Percentiles rank a stretch among this genome's conserved stretches.
Conservation (phyloP, 2,329 filamentous ascomycete genomes). For the Phialocephala subalpina region DNA sequence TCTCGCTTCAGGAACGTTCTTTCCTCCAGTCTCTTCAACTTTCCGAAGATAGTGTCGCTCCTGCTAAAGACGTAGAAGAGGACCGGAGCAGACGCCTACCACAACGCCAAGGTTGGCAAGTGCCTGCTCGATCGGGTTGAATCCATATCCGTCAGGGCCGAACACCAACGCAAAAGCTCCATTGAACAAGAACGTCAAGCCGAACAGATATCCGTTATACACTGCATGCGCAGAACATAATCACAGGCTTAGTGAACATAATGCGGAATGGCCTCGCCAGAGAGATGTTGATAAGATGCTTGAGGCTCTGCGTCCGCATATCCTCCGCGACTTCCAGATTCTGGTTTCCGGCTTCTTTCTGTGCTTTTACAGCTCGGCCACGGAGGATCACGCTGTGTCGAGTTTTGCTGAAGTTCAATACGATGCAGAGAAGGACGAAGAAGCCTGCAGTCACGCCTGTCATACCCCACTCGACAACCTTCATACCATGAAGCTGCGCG, state of each 20-base stretch:
- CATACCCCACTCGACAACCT: neutral
- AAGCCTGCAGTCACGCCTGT: neutral
- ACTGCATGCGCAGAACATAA: neutral
- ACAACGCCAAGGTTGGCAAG: slow-evolving; percentile 4
- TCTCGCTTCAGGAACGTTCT: slow-evolving; percentile 8
- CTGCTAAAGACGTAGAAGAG: neutral
- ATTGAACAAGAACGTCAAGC: neutral
- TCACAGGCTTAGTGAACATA: slow-evolving; percentile 2
- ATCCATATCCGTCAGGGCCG: neutral
- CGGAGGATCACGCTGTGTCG: slow-evolving; percentile 3
- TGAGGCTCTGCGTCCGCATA: slow-evolving; percentile 1
- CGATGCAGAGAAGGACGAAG: neutral
- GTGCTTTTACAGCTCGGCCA: neutral
- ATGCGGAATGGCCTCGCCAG: neutral
- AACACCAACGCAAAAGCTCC: slow-evolving; percentile 4
- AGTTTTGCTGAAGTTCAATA: neutral
- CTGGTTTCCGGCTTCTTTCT: neutral
- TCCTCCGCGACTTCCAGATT: slow-evolving; percentile 3
- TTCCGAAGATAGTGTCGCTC: slow-evolving; percentile 6
- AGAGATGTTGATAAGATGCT: neutral
- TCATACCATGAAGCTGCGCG: neutral
- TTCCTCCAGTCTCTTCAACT: slow-evolving; percentile 5
- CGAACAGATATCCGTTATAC: slow-evolving; percentile 3
- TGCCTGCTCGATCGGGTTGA: neutral
- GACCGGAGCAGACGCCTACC: neutral